phyloP scores from a whole-genome alignment of 2,329 filamentous ascomycete species.

The Alternaria viburni region DNA sequence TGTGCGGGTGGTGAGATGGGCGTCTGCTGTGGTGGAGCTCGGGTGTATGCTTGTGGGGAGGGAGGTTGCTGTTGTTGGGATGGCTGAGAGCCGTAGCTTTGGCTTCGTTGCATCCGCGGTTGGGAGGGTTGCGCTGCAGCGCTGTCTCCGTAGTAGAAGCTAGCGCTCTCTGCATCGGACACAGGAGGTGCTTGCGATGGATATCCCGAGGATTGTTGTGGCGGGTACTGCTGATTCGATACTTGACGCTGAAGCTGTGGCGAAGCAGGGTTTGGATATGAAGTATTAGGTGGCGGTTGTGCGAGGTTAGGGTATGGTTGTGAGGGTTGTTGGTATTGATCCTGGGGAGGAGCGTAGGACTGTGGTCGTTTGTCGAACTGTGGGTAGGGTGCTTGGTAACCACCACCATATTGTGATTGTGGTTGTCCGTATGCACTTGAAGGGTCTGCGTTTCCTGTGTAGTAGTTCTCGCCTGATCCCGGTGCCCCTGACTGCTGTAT shows the following conservation, averaged over 20 bases:
- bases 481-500: constrained; percentile 53
- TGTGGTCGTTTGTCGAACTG: constrained; percentile 45
- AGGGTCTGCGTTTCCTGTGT: constrained; percentile 68
- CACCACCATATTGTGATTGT: constrained; percentile 61
- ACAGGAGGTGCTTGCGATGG: constrained; percentile 44
- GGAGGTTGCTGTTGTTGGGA: constrained; percentile 42
- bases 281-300: constrained; percentile 32
- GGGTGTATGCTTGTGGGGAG: constrained; percentile 43
- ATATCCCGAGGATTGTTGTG: constrained; percentile 38
- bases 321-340: constrained; percentile 44
- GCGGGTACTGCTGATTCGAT: constrained; percentile 43
- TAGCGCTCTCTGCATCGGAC: constrained; percentile 42
- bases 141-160: constrained; percentile 44
- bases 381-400: constrained; percentile 42
- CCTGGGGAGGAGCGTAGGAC: constrained; percentile 34
- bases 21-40: constrained; percentile 32
- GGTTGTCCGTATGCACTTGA: constrained; percentile 57
- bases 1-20: constrained; percentile 41
- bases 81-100: constrained; percentile 42
- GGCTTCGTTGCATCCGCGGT: constrained; percentile 36
- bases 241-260: constrained; percentile 47
- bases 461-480: constrained; percentile 76
- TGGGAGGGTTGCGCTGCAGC: constrained; percentile 29
- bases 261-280: constrained; percentile 42
- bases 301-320: constrained; percentile 45